These are phyloP conservation scores for Babesia ovata DNA, from an alignment of 169 alveolate genomes.

Conservation along the genomic window DNA sequence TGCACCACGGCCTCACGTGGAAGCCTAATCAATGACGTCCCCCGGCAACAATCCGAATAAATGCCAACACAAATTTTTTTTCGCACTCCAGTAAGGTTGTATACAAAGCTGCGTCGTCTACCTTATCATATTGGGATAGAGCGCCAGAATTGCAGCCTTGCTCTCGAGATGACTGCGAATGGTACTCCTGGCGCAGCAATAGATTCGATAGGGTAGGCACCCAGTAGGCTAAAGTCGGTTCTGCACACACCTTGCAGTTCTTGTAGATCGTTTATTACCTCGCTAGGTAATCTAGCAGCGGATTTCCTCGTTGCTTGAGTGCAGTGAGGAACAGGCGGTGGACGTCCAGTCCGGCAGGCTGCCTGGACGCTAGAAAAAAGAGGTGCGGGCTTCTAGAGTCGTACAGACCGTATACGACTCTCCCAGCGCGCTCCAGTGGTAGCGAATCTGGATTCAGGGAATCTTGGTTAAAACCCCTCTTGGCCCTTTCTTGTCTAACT, in stretches of 20 bases:
- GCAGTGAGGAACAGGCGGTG: slow-evolving; percentile 37
- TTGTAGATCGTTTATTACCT: neutral
- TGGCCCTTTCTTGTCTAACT: slow-evolving; percentile 37
- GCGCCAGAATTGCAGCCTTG: slow-evolving; percentile 52
- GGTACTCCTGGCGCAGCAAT: slow-evolving; percentile 35
- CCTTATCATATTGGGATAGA: neutral
- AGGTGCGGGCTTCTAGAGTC: slow-evolving; percentile 35
- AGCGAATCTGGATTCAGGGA: slow-evolving; percentile 5
- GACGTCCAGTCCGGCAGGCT: slow-evolving; percentile 57
- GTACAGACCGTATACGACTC: slow-evolving; percentile 54
- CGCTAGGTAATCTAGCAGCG: slow-evolving; percentile 25
- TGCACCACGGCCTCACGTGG: too few species aligned
- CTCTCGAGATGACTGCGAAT: slow-evolving; percentile 29
- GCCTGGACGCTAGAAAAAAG: slow-evolving; percentile 57
- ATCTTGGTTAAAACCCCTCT: slow-evolving; percentile 33
- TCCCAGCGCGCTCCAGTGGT: slow-evolving; percentile 40
- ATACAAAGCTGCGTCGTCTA: too few species aligned
- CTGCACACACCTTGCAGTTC: neutral
- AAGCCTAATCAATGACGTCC: too few species aligned
- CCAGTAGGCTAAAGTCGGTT: slow-evolving; percentile 39
- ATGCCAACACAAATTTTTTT: too few species aligned
- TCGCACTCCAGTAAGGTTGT: too few species aligned
- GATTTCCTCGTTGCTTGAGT: slow-evolving; percentile 13
- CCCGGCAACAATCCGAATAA: too few species aligned
- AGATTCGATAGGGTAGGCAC: slow-evolving; percentile 53